These are phyloP conservation scores for Eremochloa ophiuroides DNA, from an alignment of 176 grass and related monocot genomes.

Conservation along the genomic window DNA sequence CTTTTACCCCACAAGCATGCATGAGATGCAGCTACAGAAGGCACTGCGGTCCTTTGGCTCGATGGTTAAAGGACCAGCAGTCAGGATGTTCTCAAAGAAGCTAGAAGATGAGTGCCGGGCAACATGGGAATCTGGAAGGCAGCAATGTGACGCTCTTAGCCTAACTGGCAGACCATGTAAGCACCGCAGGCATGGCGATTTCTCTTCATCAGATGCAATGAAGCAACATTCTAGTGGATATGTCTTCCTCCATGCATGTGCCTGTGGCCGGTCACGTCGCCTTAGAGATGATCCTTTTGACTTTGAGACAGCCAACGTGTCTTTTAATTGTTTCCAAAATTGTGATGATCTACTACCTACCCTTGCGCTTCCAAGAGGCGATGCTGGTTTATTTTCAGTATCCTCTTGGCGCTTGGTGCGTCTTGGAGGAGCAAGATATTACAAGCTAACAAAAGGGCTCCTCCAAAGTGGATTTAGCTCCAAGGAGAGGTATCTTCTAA, in stretches of 20 bases:
- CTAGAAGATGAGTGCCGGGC: constrained; percentile 76
- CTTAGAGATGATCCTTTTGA: constrained; percentile 91
- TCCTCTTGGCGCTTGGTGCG: constrained; percentile 75
- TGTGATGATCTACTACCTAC: constrained; percentile 82
- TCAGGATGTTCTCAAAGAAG: constrained; percentile 61
- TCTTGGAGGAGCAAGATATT: constrained; percentile 87
- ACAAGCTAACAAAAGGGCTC: constrained; percentile 83
- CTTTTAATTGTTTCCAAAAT: constrained; percentile 73
- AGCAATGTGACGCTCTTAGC: constrained; percentile 84
- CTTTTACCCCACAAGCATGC: constrained; percentile 71
- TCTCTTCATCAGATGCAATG: constrained; percentile 24
- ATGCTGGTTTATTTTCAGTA: constrained; percentile 38
- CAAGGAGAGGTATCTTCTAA: constrained; percentile 72
- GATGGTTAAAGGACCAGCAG: constrained; percentile 84
- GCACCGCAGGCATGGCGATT: constrained; percentile 58
- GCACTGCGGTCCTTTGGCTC: constrained; percentile 65
- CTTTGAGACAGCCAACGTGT: constrained; percentile 70
- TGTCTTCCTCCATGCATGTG: constrained; percentile 93
- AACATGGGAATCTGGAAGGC: constrained; percentile 94
- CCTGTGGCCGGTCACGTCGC: constrained; percentile 76
- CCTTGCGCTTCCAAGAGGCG: constrained; percentile 53
- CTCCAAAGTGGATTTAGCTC: constrained; percentile 85
- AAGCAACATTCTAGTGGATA: constrained; percentile 74
- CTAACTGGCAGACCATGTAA: constrained; percentile 83
- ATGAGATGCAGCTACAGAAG: constrained; percentile 72